Conservation (phyloP, 176 grass and related monocot genomes). For the Cocos nucifera region DNA sequence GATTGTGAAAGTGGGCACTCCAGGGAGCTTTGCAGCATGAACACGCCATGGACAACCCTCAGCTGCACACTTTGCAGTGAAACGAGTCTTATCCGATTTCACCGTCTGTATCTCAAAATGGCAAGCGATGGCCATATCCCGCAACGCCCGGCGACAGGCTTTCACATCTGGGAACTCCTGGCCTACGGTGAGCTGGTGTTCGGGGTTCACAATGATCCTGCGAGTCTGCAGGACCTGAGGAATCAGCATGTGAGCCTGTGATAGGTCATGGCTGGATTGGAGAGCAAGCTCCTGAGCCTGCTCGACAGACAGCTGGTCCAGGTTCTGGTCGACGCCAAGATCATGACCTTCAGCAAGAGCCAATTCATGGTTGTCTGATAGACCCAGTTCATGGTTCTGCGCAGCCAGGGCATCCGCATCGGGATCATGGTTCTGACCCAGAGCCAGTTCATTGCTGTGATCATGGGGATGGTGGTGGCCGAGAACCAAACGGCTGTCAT, state of each 20-base stretch:
- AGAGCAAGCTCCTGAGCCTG: constrained; percentile 68
- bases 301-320: constrained; percentile 70
- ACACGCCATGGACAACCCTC: constrained; percentile 83
- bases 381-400: constrained; percentile 49
- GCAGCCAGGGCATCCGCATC: constrained; percentile 27
- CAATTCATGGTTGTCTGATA: constrained; percentile 67
- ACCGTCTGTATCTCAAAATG: constrained; percentile 98
- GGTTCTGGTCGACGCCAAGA: constrained; percentile 45
- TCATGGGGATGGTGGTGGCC: constrained; percentile 35
- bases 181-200: constrained; percentile 64
- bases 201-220: constrained; percentile 39
- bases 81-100: constrained; percentile 80
- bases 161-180: constrained; percentile 87
- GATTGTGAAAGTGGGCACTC: constrained; percentile 78
- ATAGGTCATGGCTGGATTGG: constrained; percentile 40
- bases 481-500: constrained; percentile 51
- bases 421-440: constrained; percentile 53
- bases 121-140: constrained; percentile 85
- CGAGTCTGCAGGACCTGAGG: constrained; percentile 69
- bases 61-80: constrained; percentile 81
- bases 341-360: constrained; percentile 54
- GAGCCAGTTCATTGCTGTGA: constrained; percentile 52
- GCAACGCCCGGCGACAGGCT: constrained; percentile 77
- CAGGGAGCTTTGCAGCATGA: constrained; percentile 86
- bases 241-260: constrained; percentile 40